Base-by-base conservation (phyloP, 345 rosid genomes). In the Eucalyptus regnans region DNA sequence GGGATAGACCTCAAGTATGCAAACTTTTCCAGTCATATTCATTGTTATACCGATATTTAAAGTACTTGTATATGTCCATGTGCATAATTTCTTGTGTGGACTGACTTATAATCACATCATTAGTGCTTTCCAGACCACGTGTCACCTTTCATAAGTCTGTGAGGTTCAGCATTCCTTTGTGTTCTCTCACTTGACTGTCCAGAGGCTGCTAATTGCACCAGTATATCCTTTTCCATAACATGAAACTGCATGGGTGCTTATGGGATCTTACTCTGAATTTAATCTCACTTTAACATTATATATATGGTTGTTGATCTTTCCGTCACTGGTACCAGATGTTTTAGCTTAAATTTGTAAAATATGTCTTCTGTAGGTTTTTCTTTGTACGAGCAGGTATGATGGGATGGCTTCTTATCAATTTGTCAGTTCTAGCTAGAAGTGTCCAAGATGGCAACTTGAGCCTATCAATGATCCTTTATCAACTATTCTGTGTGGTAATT, bases 371-470 rank as follows among this genome's bases (percentile, higher is more conserved):
- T 90, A 96, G 99, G 90, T 96, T 97, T 94, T 95, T 96, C 95
- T 96, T 96, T 92, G 99, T 97, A 62, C 94, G 98, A 95, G 99
- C 98, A 46, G 99, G 99, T 89, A 97, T 97, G 99, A 96, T 96
- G 99, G 99, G 99, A 88, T 97, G 99, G 99, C 94, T 97, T 84
- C 93, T 96, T 86, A 96, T 97, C 92, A 97, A 97, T 89, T 94
- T 96, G 89, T 97, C 99, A 80, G 90, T 97, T 93, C 92, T 97
- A 50, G 95, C 96, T 43, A 96, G 93, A 95, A 95, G 97, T 93
- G 88, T 93, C 87, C 92, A 90, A 80, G 94, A 93, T 90, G 93
- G 80, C 89, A 89, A 90, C 90, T 92, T 96, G 89, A 94, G 93
- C 92, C 92, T 12, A 90, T 95, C 99, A 27, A 93, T 96, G 99